These are phyloP conservation scores for Blakeslea trispora DNA, from an alignment of 371 early-diverging fungal genomes.

Conservation along the genomic window DNA sequence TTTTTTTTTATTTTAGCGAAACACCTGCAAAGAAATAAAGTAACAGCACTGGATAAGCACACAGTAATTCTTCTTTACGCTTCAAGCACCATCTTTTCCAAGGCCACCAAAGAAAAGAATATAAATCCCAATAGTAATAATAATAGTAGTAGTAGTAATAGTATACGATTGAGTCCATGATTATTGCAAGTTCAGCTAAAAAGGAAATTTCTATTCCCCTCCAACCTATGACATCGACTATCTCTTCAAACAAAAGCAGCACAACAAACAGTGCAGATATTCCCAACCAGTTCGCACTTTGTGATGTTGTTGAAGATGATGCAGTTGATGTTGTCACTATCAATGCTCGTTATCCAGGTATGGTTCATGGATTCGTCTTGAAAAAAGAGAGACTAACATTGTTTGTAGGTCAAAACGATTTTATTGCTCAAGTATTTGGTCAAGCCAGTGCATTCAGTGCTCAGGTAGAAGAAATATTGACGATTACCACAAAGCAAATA, in stretches of 20 bases:
- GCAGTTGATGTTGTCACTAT: slow-evolving; percentile 24
- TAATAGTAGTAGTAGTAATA: slow-evolving; percentile 33
- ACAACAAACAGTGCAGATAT: not conserved
- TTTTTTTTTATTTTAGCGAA: slow-evolving; percentile 18
- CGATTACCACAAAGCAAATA: slow-evolving; percentile 26
- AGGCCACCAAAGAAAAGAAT: slow-evolving; percentile 57
- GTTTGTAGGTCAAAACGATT: slow-evolving; percentile 25
- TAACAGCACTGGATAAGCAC: slow-evolving; percentile 58
- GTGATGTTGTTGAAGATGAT: slow-evolving; percentile 13
- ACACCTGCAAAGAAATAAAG: slow-evolving; percentile 47
- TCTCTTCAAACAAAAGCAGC: slow-evolving; percentile 2
- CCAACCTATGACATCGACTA: slow-evolving; percentile 31
- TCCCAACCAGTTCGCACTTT: slow-evolving; percentile 1
- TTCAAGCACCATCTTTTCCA: slow-evolving; percentile 58
- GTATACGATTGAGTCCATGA: slow-evolving; percentile 39
- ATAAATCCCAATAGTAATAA: slow-evolving; percentile 39
- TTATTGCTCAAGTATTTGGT: slow-evolving; percentile 41
- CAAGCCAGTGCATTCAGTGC: slow-evolving; percentile 18
- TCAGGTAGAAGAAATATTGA: slow-evolving; percentile 35
- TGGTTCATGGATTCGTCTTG: not conserved
- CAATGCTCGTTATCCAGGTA: slow-evolving; percentile 21
- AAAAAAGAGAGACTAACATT: not conserved
- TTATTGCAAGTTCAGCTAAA: slow-evolving; percentile 48
- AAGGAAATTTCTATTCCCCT: slow-evolving; percentile 47
- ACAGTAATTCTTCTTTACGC: slow-evolving; percentile 55